These are phyloP conservation scores for Candida golubevii DNA, from an alignment of 805 yeast genomes.

Conservation along the genomic window DNA sequence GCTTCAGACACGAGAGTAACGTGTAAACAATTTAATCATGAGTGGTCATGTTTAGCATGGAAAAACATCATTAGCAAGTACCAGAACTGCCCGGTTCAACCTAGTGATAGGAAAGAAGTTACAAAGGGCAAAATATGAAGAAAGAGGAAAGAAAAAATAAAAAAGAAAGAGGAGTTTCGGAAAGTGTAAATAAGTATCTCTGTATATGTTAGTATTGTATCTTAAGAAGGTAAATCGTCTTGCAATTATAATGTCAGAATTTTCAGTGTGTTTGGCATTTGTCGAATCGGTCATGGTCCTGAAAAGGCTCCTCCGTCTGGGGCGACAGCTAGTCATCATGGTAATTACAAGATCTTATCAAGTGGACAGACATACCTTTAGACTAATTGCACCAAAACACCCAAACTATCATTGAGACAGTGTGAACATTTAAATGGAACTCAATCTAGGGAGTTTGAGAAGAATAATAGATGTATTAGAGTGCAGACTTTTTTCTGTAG, in stretches of 20 bases:
- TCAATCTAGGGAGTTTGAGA: not conserved
- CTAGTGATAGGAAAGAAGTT: too few relatives aligned
- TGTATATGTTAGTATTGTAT: constrained; percentile 13
- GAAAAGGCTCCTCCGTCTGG: constrained; percentile 64
- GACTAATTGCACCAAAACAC: constrained; percentile 8
- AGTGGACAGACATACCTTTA: constrained; percentile 11
- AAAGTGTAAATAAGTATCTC: not conserved
- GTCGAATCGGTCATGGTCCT: constrained; percentile 70
- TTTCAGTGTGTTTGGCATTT: constrained; percentile 54
- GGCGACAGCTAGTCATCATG: constrained; percentile 72
- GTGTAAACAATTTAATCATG: constrained; percentile 37
- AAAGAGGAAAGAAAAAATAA: too few relatives aligned
- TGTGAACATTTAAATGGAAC: not conserved
- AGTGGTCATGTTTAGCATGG: constrained; percentile 62
- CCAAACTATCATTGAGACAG: constrained; percentile 2
- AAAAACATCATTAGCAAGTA: constrained; percentile 44
- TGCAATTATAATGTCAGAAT: constrained; percentile 42
- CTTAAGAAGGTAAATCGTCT: not conserved
- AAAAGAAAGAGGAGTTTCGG: too few relatives aligned
- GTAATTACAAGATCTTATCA: constrained; percentile 5
- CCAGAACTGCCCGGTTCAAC: too few relatives aligned
- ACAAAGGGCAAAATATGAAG: too few relatives aligned
- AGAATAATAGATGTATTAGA: not conserved
- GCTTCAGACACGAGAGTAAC: constrained; percentile 38
- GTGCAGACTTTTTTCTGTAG: not conserved